These are phyloP conservation scores for Mycogone perniciosa DNA, from an alignment of 2,329 filamentous ascomycete genomes.

Conservation along the genomic window DNA sequence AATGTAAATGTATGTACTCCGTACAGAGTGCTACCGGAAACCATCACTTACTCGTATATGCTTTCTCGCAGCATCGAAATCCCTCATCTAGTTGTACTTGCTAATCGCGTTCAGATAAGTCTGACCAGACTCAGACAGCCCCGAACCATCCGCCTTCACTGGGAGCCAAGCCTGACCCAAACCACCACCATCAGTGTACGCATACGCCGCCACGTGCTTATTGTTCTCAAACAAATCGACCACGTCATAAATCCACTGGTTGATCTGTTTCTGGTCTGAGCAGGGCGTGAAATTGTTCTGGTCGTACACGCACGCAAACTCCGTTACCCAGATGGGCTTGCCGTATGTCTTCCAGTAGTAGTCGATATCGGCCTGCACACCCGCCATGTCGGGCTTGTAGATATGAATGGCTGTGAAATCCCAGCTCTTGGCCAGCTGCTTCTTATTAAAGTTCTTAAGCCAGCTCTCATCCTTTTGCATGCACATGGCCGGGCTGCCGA, in stretches of 20 bases:
- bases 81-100: conserved; percentile 10
- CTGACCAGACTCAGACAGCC: conserved; percentile 14
- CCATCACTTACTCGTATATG: too few species aligned
- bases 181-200: conserved; percentile 14
- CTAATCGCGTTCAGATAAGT: conserved; percentile 15
- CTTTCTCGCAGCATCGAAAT: background rate
- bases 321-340: conserved; percentile 16
- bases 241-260: conserved; percentile 13
- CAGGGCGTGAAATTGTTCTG: conserved; percentile 12
- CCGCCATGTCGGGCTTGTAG: conserved; percentile 14
- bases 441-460: conserved; percentile 13
- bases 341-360: conserved; percentile 16
- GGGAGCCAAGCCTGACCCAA: conserved; percentile 13
- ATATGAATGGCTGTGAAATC: conserved; percentile 15
- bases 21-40: too few species aligned
- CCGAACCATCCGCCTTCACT: conserved; percentile 5
- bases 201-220: conserved; percentile 14
- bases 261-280: conserved; percentile 13
- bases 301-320: conserved; percentile 15
- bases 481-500: conserved; percentile 52
- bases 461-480: conserved; percentile 38
- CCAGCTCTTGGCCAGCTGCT: conserved; percentile 9
- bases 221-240: conserved; percentile 15
- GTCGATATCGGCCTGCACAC: conserved; percentile 15
- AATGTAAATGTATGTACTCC: too few species aligned